Conservation (phyloP, 352 stramenopile genomes). For the Saprolegnia parasitica region DNA sequence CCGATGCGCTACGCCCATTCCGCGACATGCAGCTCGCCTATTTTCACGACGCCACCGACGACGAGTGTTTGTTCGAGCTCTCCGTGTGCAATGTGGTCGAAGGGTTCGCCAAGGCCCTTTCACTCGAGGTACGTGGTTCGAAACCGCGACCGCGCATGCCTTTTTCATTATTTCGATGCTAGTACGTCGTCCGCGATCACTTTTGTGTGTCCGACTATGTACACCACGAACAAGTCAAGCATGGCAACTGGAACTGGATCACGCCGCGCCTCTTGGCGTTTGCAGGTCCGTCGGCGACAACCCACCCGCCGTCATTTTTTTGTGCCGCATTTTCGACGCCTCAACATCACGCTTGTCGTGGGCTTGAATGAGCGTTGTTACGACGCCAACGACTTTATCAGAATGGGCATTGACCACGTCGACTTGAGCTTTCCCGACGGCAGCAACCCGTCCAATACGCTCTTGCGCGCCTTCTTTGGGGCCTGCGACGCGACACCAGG, state of each 20-base stretch:
- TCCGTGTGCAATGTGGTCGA: slow-evolving; percentile 77
- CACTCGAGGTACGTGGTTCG: slow-evolving; percentile 65
- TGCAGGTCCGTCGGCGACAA: slow-evolving; percentile 68
- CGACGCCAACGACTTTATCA: slow-evolving; percentile 65
- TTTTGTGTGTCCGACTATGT: slow-evolving; percentile 90
- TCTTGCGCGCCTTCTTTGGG: slow-evolving; percentile 58
- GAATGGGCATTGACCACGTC: slow-evolving; percentile 80
- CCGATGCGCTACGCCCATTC: slow-evolving; percentile 53
- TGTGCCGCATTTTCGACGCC: slow-evolving; percentile 81
- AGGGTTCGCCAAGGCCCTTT: slow-evolving; percentile 69
- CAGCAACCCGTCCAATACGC: slow-evolving; percentile 56
- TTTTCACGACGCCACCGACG: slow-evolving; percentile 87
- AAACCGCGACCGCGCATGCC: not conserved
- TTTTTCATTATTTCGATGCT: no score
- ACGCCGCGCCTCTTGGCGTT: slow-evolving; percentile 88
- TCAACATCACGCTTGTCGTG: slow-evolving; percentile 84
- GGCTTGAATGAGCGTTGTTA: slow-evolving; percentile 91
- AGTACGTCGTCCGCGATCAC: slow-evolving; percentile 3
- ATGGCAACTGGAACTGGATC: slow-evolving; percentile 91
- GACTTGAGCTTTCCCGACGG: slow-evolving; percentile 90
- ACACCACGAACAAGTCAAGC: slow-evolving; percentile 87
- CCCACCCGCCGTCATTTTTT: slow-evolving; percentile 82
- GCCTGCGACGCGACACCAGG: slow-evolving; percentile 46
- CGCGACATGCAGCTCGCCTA: slow-evolving; percentile 29
- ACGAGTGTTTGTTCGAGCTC: slow-evolving; percentile 78